A percentile compares a stretch with the other conserved stretches of the same genome.
Evolutionary conservation across 345 rosid species (phyloP).

Genomic region (Trapa incisa): DNA sequence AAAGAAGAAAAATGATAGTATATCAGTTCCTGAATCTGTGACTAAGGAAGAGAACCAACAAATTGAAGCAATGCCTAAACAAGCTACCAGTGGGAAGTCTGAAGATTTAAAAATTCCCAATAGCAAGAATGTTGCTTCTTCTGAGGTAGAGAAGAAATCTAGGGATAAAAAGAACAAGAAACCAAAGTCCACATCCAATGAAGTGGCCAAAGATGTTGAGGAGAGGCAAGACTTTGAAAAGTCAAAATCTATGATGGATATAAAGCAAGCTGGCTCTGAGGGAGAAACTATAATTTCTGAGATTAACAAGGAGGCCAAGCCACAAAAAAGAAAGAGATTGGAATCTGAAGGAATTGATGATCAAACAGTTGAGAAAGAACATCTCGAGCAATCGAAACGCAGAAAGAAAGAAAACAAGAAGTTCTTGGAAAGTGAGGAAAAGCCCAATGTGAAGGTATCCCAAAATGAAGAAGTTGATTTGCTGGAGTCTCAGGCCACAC

Average conservation of each 20-base stretch:
- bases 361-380: constrained; percentile 16
- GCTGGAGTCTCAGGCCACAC: constrained; percentile 11
- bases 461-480: constrained; percentile 12
- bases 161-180: constrained; percentile 46
- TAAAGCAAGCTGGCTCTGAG: constrained; percentile 10
- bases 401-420: constrained; percentile 37
- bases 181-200: constrained; percentile 15
- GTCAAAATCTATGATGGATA: constrained; percentile 1
- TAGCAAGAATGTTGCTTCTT: constrained; percentile 13
- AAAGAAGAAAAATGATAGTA: constrained; percentile 34
- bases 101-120: constrained; percentile 3
- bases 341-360: constrained; percentile 33
- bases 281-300: constrained; percentile 12
- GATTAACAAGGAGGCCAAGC: constrained; percentile 21
- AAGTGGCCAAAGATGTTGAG: constrained; percentile 10
- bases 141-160: constrained; percentile 16
- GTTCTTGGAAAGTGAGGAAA: constrained; percentile 8
- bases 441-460: constrained; percentile 10
- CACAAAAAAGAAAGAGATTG: constrained; percentile 68
- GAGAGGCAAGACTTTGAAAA: constrained; percentile 4
- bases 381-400: constrained; percentile 38
- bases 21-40: constrained; percentile 14
- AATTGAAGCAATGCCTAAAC: constrained; percentile 5
- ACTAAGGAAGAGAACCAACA: constrained; percentile 1
- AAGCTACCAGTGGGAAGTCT: constrained; percentile 13